Conservation (phyloP, 441 rosid species). For the Codiaeum variegatum region DNA sequence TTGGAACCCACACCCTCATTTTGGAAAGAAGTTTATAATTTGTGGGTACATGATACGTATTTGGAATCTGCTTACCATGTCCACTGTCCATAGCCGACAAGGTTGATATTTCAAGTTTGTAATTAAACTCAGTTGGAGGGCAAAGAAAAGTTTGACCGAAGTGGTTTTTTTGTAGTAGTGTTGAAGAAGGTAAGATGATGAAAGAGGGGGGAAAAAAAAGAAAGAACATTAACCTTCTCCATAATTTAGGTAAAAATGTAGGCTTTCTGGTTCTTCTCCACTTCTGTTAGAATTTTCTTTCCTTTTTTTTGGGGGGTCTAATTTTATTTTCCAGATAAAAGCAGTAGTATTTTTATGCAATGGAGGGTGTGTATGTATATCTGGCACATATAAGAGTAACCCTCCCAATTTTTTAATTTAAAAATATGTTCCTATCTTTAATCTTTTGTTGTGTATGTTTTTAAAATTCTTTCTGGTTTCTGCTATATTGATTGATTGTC, state of each 20-base stretch:
- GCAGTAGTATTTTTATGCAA: constrained; percentile 26
- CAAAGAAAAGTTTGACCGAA: not conserved
- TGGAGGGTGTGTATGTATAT: constrained; percentile 33
- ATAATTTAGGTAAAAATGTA: not conserved
- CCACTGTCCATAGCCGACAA: constrained; percentile 30
- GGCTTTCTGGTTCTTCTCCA: constrained; percentile 1
- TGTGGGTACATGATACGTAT: constrained; percentile 13
- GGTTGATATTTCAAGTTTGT: constrained; percentile 23
- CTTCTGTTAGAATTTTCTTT: constrained; percentile 3
- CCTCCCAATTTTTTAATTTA: constrained; percentile 18
- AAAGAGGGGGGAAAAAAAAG: not conserved
- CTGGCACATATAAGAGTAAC: constrained; percentile 20
- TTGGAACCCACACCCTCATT: constrained; percentile 14
- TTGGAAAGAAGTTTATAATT: constrained; percentile 19
- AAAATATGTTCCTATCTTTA: not conserved
- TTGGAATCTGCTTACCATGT: constrained; percentile 20
- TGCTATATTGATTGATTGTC: not conserved
- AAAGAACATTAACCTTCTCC: constrained; percentile 7
- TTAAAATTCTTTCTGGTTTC: too few species aligned
- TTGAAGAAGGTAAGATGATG: constrained; percentile 1
- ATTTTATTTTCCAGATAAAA: constrained; percentile 24
- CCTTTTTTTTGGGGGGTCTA: constrained; percentile 1
- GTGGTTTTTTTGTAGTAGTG: constrained; percentile 22
- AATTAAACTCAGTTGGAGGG: constrained; percentile 25
- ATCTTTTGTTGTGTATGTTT: not conserved